Evolutionary conservation across 495 filamentous ascomycete genomes (phyloP).

Genomic region (Darksidea phi): DNA sequence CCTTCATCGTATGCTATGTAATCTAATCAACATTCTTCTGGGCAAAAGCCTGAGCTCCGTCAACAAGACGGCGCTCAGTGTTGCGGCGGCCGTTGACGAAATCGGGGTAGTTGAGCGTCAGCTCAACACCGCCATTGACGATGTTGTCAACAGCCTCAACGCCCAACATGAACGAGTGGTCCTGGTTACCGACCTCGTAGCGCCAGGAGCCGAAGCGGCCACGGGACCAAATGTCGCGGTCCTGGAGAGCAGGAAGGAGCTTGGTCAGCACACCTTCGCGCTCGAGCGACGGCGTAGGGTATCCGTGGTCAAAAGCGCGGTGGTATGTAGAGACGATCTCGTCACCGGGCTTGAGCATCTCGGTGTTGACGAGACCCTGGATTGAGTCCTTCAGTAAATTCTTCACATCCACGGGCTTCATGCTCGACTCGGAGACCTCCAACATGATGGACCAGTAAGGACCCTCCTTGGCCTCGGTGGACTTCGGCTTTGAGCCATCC

Average conservation of each 20-base stretch:
- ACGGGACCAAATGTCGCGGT: conserved; percentile 87
- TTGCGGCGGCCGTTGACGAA: conserved; percentile 93
- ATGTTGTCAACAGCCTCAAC: conserved; percentile 97
- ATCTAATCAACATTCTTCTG: conserved; percentile 34
- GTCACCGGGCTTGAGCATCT: conserved; percentile 84
- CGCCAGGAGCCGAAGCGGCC: conserved; percentile 98
- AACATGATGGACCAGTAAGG: conserved; percentile 99
- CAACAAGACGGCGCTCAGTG: conserved; percentile 80
- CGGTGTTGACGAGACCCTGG: conserved; percentile 93
- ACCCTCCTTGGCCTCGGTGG: conserved; percentile 68
- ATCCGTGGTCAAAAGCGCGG: conserved; percentile 97
- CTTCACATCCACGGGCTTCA: conserved; percentile 87
- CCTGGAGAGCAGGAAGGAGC: conserved; percentile 88
- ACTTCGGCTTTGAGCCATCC: conserved; percentile 73
- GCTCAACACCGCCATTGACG: conserved; percentile 87
- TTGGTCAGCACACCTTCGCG: conserved; percentile 91
- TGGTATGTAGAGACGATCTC: conserved; percentile 99
- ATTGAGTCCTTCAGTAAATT: conserved; percentile 87
- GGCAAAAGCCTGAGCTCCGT: conserved; percentile 66
- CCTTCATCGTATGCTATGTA: not conserved
- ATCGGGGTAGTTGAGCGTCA: conserved; percentile 98
- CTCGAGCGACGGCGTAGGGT: conserved; percentile 93
- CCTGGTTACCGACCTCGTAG: conserved; percentile 94
- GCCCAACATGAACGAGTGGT: conserved; percentile 98
- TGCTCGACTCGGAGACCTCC: conserved; percentile 91